These are phyloP conservation scores for Pontederia paniculata DNA, from an alignment of 176 grass and related monocot genomes.

Conservation along the genomic window DNA sequence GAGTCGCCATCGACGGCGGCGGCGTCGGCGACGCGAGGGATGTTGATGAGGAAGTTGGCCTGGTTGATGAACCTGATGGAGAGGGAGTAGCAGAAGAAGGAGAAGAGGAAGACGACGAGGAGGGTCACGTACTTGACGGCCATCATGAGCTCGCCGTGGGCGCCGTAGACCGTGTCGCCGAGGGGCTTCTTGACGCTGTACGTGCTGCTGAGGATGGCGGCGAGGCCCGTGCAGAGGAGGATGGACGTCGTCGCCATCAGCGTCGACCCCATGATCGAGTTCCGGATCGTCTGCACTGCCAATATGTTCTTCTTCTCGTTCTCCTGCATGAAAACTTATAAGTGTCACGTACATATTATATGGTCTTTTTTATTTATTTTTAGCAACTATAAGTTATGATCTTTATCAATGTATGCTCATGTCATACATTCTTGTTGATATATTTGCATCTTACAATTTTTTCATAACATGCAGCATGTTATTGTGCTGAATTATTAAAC, in stretches of 20 bases:
- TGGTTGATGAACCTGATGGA: constrained; percentile 81
- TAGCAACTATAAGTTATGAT: too few species aligned
- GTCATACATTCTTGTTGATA: too few species aligned
- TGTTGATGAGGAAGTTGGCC: constrained; percentile 86
- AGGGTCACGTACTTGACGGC: constrained; percentile 89
- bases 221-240: constrained; percentile 87
- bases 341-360: too few species aligned
- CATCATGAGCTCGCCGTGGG: constrained; percentile 90
- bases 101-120: constrained; percentile 61
- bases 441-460: too few species aligned
- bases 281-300: constrained; percentile 81
- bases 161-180: constrained; percentile 63
- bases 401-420: too few species aligned
- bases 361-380: too few species aligned
- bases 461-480: too few species aligned
- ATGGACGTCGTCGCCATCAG: constrained; percentile 87
- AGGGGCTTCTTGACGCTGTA: constrained; percentile 82
- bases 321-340: constrained; percentile 21
- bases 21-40: background rate
- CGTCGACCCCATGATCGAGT: constrained; percentile 87
- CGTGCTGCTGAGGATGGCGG: constrained; percentile 87
- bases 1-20: background rate
- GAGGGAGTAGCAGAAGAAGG: constrained; percentile 91
- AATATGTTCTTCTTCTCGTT: constrained; percentile 78
- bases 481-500: too few species aligned